Evolutionary conservation across 2,329 filamentous ascomycete genomes (phyloP).

Genomic region (Hypomyces perniciosus): DNA sequence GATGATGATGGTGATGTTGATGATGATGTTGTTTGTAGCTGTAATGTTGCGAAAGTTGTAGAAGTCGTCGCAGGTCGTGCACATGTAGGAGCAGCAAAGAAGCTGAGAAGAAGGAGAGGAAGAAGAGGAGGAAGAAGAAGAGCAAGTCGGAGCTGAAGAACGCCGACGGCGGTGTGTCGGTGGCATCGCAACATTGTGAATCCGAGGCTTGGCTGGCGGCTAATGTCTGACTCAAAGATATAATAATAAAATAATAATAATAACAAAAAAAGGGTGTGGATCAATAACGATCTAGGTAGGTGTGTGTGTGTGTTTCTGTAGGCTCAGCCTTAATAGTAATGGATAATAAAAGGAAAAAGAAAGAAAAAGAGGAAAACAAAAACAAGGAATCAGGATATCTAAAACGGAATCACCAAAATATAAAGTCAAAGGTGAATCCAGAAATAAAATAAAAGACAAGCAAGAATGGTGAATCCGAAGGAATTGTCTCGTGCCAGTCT

Average conservation of each 20-base stretch:
- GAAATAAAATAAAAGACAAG: background rate
- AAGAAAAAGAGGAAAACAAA: background rate
- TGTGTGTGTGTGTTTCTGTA: too few species aligned
- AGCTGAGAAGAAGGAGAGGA: too few species aligned
- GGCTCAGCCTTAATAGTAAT: too few species aligned
- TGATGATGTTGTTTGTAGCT: background rate
- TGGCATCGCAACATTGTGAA: background rate
- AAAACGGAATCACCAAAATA: background rate
- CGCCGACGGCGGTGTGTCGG: background rate
- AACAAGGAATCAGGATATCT: slow-evolving; percentile 1
- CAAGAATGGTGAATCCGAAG: background rate
- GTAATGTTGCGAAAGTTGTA: slow-evolving; percentile 10
- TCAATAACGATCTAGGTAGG: too few species aligned
- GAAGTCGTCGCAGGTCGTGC: background rate
- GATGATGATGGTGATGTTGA: background rate
- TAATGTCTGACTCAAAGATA: background rate
- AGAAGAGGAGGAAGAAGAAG: background rate
- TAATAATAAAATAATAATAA: background rate
- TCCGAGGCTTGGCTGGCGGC: background rate
- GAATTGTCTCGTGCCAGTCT: too few species aligned
- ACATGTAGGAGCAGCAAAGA: too few species aligned
- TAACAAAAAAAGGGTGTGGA: background rate
- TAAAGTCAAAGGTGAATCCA: background rate
- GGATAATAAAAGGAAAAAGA: too few species aligned
- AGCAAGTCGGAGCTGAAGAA: background rate